These are phyloP conservation scores for Phytopythium vexans DNA, from an alignment of 352 stramenopile genomes.

Conservation along the genomic window DNA sequence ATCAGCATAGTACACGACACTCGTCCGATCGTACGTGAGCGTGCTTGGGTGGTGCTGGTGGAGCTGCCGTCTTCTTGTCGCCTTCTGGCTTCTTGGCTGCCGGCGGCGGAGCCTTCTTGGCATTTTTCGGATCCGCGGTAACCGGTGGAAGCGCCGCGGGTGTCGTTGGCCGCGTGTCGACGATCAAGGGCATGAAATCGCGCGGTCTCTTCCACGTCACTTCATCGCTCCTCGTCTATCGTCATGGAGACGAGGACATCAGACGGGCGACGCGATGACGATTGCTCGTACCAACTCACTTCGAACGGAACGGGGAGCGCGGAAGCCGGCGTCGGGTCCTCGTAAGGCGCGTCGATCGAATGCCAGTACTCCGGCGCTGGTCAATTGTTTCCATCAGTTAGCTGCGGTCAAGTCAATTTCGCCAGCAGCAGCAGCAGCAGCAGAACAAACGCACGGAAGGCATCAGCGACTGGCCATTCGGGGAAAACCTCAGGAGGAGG, in stretches of 20 bases:
- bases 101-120: constrained; percentile 26
- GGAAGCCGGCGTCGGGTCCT: constrained; percentile 30
- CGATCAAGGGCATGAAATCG: constrained; percentile 53
- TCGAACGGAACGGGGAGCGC: constrained; percentile 28
- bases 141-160: constrained; percentile 12
- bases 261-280: not conserved
- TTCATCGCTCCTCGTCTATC: not conserved
- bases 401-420: not conserved
- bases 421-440: not conserved
- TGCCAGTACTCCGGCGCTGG: constrained; percentile 50
- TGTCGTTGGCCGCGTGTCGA: constrained; percentile 18
- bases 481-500: constrained; percentile 48
- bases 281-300: constrained; percentile 2
- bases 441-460: constrained; percentile 20
- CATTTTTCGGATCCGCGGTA: constrained; percentile 20
- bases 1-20: not conserved
- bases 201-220: constrained; percentile 64
- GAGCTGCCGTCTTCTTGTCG: constrained; percentile 20
- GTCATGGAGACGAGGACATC: not conserved
- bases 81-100: constrained; percentile 36
- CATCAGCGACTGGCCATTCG: constrained; percentile 44
- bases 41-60: constrained; percentile 28
- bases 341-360: constrained; percentile 31
- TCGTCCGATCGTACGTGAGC: constrained; percentile 29
- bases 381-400: not conserved